Conservation (phyloP, 169 alveolate genomes). For the Plasmodium chabaudi region DNA sequence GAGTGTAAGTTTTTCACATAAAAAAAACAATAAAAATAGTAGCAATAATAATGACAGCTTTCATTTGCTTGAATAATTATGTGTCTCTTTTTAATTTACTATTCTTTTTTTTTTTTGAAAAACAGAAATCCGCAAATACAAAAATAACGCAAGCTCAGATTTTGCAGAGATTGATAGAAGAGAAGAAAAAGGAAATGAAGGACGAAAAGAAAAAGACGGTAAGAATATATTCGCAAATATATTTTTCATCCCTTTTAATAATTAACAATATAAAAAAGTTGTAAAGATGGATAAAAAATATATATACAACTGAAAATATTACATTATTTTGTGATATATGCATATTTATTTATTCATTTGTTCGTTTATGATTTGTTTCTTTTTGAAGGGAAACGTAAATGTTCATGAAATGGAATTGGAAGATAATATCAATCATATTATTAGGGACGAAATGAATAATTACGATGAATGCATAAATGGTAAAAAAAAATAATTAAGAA, state of each 20-base stretch:
- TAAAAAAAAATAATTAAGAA: background rate
- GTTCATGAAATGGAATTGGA: conserved; percentile 72
- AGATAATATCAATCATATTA: conserved; percentile 65
- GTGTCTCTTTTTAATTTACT: background rate
- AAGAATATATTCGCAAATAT: background rate
- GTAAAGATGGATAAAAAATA: background rate
- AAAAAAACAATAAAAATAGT: background rate
- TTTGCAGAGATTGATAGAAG: conserved; percentile 56
- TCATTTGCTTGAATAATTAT: background rate
- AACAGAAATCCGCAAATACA: conserved; percentile 48
- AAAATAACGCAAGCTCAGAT: conserved; percentile 67
- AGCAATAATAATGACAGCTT: too few relatives aligned
- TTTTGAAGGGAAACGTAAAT: conserved; percentile 36
- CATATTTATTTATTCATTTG: background rate
- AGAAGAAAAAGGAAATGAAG: conserved; percentile 63
- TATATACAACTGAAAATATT: background rate
- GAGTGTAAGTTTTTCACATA: conserved; percentile 19
- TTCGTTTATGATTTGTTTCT: conserved; percentile 1
- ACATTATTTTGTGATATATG: background rate
- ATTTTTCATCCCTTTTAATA: background rate
- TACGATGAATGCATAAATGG: conserved; percentile 71
- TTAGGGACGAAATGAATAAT: conserved; percentile 22
- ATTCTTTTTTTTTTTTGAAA: background rate
- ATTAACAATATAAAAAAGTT: background rate
- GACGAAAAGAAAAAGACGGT: conserved; percentile 67